These are phyloP conservation scores for Thelonectria blattea DNA, from an alignment of 2,329 filamentous ascomycete genomes.

Conservation along the genomic window DNA sequence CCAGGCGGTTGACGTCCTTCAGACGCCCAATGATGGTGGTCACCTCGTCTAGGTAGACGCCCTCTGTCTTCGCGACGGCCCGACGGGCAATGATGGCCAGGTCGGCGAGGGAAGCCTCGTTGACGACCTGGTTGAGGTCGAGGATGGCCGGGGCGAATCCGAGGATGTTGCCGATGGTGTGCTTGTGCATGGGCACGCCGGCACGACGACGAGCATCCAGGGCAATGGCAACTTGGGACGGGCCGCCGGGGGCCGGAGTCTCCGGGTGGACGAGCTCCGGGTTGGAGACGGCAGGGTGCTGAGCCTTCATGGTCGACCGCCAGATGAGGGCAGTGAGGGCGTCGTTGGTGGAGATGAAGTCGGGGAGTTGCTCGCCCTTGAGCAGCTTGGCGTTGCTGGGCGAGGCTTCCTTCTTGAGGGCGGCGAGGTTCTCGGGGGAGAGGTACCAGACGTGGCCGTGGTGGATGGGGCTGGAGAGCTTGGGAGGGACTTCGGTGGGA, in stretches of 20 bases:
- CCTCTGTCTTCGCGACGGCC: conserved; percentile 13
- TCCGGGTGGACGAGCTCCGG: not conserved
- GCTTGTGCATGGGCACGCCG: conserved; percentile 15
- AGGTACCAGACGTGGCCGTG: conserved; percentile 19
- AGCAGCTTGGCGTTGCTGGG: conserved; percentile 19
- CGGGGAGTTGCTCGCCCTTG: conserved; percentile 14
- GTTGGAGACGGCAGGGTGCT: conserved; percentile 9
- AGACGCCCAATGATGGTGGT: conserved; percentile 16
- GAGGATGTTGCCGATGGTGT: conserved; percentile 22
- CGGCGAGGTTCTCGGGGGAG: conserved; percentile 13
- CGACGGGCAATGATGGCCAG: conserved; percentile 16
- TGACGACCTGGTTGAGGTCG: conserved; percentile 17
- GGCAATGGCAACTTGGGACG: conserved; percentile 15
- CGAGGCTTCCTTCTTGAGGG: conserved; percentile 17
- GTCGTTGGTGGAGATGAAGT: conserved; percentile 20
- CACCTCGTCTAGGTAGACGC: conserved; percentile 13
- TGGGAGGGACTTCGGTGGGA: conserved; percentile 16
- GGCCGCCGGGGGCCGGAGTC: conserved; percentile 8
- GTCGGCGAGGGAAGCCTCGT: conserved; percentile 19
- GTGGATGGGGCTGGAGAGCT: conserved; percentile 15
- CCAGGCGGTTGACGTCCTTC: conserved; percentile 14
- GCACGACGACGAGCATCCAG: conserved; percentile 21
- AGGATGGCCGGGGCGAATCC: conserved; percentile 20
- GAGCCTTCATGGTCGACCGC: conserved; percentile 19
- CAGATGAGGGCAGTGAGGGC: conserved; percentile 22